Evolutionary conservation across 495 filamentous ascomycete genomes (phyloP).

Genomic region (Hypoxylon trugodes): DNA sequence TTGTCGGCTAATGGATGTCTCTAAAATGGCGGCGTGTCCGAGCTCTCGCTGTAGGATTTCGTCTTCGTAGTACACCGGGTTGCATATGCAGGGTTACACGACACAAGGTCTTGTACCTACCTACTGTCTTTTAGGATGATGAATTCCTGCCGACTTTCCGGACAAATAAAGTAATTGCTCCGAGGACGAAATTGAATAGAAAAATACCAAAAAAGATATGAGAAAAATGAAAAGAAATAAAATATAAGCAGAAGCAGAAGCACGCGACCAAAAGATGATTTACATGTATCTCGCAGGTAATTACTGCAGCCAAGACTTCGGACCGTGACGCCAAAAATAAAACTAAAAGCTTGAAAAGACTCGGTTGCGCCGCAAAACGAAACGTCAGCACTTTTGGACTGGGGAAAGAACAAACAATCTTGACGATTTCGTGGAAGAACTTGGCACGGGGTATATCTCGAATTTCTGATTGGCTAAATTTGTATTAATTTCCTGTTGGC

Average conservation of each 20-base stretch:
- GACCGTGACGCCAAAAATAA: slow-evolving; percentile 12
- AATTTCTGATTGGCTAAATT: slow-evolving; percentile 17
- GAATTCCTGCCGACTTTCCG: too few relatives aligned
- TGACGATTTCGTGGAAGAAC: slow-evolving; percentile 1
- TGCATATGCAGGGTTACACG: too few relatives aligned
- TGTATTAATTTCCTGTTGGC: not conserved
- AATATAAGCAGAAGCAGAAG: not conserved
- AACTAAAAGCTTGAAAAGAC: slow-evolving; percentile 1
- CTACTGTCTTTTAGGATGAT: too few relatives aligned
- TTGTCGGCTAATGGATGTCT: slow-evolving; percentile 27
- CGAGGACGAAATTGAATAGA: too few relatives aligned
- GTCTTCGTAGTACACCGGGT: not conserved
- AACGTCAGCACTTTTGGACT: not conserved
- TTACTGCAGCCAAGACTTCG: slow-evolving; percentile 14
- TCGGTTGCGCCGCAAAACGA: slow-evolving; percentile 9
- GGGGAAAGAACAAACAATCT: slow-evolving; percentile 15
- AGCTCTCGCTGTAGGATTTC: slow-evolving; percentile 1
- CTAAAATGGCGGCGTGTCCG: slow-evolving; percentile 28
- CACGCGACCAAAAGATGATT: slow-evolving; percentile 14
- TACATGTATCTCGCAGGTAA: slow-evolving; percentile 6
- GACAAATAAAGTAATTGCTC: not conserved
- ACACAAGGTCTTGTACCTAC: too few relatives aligned
- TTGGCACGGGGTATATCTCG: slow-evolving; percentile 36
- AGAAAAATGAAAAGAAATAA: not conserved
- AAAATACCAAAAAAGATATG: not conserved